Conservation (phyloP, 1,139 yeast genomes). For the Sugiyamaella paludigena region DNA sequence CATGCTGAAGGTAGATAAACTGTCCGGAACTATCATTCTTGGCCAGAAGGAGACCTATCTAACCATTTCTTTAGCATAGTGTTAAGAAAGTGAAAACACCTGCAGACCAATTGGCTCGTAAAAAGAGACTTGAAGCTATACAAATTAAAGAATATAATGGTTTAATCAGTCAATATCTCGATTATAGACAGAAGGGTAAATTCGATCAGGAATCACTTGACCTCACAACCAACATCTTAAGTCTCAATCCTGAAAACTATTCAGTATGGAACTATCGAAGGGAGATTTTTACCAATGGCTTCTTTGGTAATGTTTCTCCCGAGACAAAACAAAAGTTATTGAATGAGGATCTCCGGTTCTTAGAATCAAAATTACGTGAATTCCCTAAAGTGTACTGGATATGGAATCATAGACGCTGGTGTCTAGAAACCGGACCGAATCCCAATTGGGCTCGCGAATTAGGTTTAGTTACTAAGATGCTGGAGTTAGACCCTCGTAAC, state of each 20-base stretch:
- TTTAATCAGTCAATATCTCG: conserved; percentile 39
- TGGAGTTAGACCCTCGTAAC: conserved; percentile 74
- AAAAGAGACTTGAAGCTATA: conserved; percentile 48
- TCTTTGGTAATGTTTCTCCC: conserved; percentile 29
- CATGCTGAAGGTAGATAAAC: no score
- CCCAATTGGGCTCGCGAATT: conserved; percentile 71
- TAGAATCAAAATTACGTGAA: conserved; percentile 55
- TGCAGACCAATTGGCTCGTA: conserved; percentile 49
- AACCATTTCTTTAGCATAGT: conserved; percentile 53
- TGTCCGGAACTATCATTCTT: no score
- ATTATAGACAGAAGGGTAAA: conserved; percentile 16
- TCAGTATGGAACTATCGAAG: conserved; percentile 89
- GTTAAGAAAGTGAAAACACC: conserved; percentile 59
- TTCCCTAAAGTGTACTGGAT: conserved; percentile 95
- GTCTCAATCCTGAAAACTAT: conserved; percentile 80
- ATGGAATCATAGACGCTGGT: conserved; percentile 93
- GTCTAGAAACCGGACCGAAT: conserved; percentile 53
- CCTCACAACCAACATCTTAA: conserved; percentile 55
- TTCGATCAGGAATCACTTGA: conserved; percentile 48
- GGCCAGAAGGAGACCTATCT: no score
- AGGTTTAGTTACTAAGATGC: conserved; percentile 61
- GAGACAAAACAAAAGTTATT: conserved; percentile 43
- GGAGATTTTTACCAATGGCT: conserved; percentile 51
- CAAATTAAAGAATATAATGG: conserved; percentile 56
- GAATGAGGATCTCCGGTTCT: conserved; percentile 59